Evolutionary conservation across 768 basidiomycete genomes (phyloP), one percentile per base, ranked within the genome.

Genomic region (Leccinum subtestaceum): DNA sequence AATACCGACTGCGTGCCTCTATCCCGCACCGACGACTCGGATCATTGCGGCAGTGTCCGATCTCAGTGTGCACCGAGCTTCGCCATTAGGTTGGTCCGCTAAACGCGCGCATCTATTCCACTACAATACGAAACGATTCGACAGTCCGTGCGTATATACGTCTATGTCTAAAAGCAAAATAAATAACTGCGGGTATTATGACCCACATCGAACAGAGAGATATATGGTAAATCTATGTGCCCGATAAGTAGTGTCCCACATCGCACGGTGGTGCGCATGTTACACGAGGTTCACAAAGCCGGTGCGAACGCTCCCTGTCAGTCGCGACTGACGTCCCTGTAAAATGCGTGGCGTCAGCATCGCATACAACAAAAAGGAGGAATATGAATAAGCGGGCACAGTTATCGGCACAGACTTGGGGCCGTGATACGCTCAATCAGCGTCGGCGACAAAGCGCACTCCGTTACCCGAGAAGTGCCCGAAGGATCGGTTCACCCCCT

Each of bases 241-340:
- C 34, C 34, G 15, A n/a, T n/a, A 29, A 29, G 27, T 29, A 36
- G 34, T 36, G 9, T 36, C 7, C 17, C 38, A 58, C 68, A 2
- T 67, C 70, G 3, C 12, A 68, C n/a, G 31, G 70, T 2, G 67
- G 67, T 15, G 17, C 31, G 5, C 68, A 8, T 65, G 60, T 43
- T 72, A 43, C 50, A 23, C 23, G 32, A 31, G 29, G 43, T 9
- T 52, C 23, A n/a, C 17, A 3, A 45, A 6, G 8, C 21, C 17
- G 27, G 27, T 48, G 34, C 13, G 12, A 13, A 19, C n/a, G 36
- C 23, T 15, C 12, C 32, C 19, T 36, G 6, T 70, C 57, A 75
- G 8, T 75, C 74, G 12, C 74, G 72, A 34, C 74, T 75, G 57
- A 75, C 69, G 49, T 75, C 74, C 60, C 74, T 75, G 54, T 5